Evolutionary conservation across 2,329 filamentous ascomycete genomes (phyloP), one percentile per base, ranked within the genome.

Genomic region (Trichoderma citrinoviride): DNA sequence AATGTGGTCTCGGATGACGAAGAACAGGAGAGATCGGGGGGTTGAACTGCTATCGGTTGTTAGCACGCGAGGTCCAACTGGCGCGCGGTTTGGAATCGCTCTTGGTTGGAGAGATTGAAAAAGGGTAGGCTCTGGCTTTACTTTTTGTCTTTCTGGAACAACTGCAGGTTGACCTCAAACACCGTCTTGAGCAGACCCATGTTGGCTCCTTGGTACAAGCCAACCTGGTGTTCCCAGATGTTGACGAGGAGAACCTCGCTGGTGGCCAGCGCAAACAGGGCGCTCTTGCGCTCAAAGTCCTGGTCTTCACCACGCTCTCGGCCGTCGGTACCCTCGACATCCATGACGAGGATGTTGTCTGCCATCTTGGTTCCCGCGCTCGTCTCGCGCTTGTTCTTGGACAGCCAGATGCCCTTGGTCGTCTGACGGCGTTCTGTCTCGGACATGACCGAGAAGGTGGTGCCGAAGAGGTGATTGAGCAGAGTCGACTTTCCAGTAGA

Each of bases 371-470:
- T 76, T 57, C 80, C 79, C 55, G 77, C 79, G 64, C 79, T 81
- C 65, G 80, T 77, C 69, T 80, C 78, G 70, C 84, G 83, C 82
- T 96, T 97, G 80, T 98, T 98, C 82, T 97, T 96, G 69, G 93
- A 96, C 90, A 99, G 90, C 95, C 95, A 99, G 76, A 99, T 99
- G 75, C 95, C 95, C 82, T 98, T 99, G 50, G 95, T 99, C 0
- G 95, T 99, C 83, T 99, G 95, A 67, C 93, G 89, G 69, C 95
- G 87, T 77, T 97, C 93, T 68, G 88, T 85, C 83, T 99, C 95
- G 72, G 92, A 92, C 95, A 99, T 99, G 75, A 99, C 94, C 71
- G 92, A 94, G 81, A 99, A 99, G 65, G 93, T 85, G 70, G 95
- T 99, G 68, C 92, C 92, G 76, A 99, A 99, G 65, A 99, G 88